phyloP scores from a whole-genome alignment of 116 monocot genomes.

The Posidonia oceanica region DNA sequence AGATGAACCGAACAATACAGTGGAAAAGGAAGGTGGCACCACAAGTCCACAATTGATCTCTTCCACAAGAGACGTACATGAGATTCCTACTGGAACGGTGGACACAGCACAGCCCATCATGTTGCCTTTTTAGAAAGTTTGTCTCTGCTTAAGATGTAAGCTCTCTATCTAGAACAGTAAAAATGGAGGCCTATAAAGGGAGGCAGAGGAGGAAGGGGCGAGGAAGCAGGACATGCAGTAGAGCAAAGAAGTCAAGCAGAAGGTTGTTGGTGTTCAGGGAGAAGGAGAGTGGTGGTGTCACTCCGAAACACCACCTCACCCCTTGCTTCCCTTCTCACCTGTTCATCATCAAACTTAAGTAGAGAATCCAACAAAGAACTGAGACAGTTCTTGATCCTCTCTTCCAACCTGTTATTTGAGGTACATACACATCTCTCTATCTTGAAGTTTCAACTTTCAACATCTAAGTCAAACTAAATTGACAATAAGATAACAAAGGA shows the following conservation, averaged over 20 bases:
- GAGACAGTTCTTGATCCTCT: too few species aligned
- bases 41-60: not conserved
- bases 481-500: too few species aligned
- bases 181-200: not conserved
- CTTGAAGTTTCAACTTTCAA: too few species aligned
- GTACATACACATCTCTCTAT: too few species aligned
- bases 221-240: not conserved
- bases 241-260: not conserved
- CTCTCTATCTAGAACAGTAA: not conserved
- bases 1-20: too few species aligned
- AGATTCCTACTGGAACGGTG: not conserved
- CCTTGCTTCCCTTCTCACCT: not conserved
- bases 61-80: not conserved
- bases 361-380: too few species aligned
- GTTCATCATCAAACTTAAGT: not conserved
- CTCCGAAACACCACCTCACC: not conserved
- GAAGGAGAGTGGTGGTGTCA: not conserved
- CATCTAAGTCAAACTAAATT: too few species aligned
- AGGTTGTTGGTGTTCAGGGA: not conserved
- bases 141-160: not conserved
- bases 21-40: too few species aligned
- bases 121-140: not conserved
- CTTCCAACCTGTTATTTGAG: too few species aligned
- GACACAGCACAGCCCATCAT: not conserved
- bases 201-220: not conserved